Evolutionary conservation across 768 basidiomycete species (phyloP).

Genomic region (Lanmaoa pseudosensibilis): DNA sequence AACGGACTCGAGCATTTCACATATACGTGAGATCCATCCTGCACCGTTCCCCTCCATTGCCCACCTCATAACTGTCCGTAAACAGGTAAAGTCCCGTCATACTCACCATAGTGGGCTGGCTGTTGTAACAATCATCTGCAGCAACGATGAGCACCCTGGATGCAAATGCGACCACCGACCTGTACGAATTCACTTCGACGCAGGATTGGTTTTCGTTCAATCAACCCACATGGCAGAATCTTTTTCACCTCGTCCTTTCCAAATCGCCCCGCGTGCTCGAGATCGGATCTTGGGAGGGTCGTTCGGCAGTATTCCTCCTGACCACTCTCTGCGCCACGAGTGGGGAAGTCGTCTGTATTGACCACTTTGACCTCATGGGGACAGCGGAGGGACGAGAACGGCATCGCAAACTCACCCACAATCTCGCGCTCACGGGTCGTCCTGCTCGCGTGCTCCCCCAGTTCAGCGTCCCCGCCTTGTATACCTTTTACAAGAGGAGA

Average conservation of each 20-base stretch:
- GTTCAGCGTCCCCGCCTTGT: slow-evolving; percentile 55
- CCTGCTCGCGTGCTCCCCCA: slow-evolving; percentile 46
- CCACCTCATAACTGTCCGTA: background rate
- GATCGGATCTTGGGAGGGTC: slow-evolving; percentile 65
- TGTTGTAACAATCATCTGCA: slow-evolving; percentile 6
- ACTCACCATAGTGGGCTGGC: background rate
- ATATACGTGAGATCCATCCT: slow-evolving; percentile 12
- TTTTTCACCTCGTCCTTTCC: slow-evolving; percentile 41
- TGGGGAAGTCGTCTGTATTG: slow-evolving; percentile 54
- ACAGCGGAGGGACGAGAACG: slow-evolving; percentile 50
- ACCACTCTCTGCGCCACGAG: slow-evolving; percentile 43
- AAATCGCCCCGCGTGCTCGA: slow-evolving; percentile 49
- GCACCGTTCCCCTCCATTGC: background rate
- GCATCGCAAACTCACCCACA: slow-evolving; percentile 44
- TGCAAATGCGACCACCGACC: background rate
- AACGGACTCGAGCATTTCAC: slow-evolving; percentile 9
- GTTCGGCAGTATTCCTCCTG: slow-evolving; percentile 56
- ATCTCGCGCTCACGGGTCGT: slow-evolving; percentile 46
- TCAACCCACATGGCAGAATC: slow-evolving; percentile 41
- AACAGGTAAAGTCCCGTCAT: background rate
- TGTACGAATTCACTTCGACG: slow-evolving; percentile 46
- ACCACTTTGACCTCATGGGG: slow-evolving; percentile 56
- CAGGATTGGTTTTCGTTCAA: slow-evolving; percentile 61
- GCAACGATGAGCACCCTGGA: slow-evolving; percentile 14
- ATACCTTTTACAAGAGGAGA: slow-evolving; percentile 50